A percentile compares a stretch with the other conserved stretches of the same genome.
Conservation (phyloP, 441 rosid genomes). For the Adansonia madagascariensis region DNA sequence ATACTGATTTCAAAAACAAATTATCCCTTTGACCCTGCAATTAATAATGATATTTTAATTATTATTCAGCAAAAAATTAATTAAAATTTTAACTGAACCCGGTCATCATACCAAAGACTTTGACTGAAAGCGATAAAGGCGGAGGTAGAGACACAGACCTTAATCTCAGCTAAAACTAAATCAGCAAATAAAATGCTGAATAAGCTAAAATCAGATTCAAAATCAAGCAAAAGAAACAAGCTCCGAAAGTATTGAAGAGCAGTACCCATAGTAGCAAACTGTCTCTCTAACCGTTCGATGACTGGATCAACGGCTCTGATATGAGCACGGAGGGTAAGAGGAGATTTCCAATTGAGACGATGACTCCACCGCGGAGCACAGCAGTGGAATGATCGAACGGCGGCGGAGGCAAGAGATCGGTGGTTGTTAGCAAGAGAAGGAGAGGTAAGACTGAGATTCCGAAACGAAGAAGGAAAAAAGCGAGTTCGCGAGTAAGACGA, state of each 20-base stretch:
- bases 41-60: neutral
- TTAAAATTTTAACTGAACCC: neutral
- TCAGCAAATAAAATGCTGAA: neutral
- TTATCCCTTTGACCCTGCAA: neutral
- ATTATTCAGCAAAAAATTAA: neutral
- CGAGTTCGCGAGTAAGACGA: constrained; percentile 46
- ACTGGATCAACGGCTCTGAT: constrained; percentile 62
- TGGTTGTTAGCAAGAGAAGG: constrained; percentile 36
- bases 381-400: constrained; percentile 54
- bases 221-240: constrained; percentile 6
- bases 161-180: neutral
- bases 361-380: constrained; percentile 78
- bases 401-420: constrained; percentile 61
- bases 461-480: constrained; percentile 40
- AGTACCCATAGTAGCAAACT: constrained; percentile 86
- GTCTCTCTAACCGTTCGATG: constrained; percentile 66
- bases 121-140: neutral
- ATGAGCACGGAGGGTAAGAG: constrained; percentile 64
- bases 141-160: neutral
- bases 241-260: constrained; percentile 27
- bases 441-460: constrained; percentile 24
- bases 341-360: constrained; percentile 66
- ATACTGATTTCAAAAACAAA: neutral
- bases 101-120: neutral
- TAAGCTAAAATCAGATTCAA: neutral